Percentiles rank a stretch among this genome's conserved stretches.
Evolutionary conservation across 352 stramenopile genomes (phyloP).

Genomic region (Globisporangium okanoganense): DNA sequence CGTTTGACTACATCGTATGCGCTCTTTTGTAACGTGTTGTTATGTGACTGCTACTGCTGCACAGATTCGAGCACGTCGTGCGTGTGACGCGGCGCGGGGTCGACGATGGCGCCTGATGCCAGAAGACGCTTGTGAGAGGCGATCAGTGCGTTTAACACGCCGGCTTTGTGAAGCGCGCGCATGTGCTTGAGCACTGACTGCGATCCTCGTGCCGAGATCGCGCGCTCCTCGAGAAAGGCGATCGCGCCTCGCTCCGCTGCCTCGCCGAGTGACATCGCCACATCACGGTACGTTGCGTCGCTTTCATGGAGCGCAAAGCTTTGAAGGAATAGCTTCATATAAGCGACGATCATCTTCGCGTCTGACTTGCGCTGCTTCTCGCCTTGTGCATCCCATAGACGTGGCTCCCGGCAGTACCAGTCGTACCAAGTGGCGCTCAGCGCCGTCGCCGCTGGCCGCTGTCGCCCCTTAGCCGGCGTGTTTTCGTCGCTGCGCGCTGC

Average conservation of each 20-base stretch:
- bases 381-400: conserved; percentile 1
- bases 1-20: conserved; percentile 3
- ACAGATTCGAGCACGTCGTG: conserved; percentile 3
- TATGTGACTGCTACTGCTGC: not conserved
- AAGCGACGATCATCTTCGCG: not conserved
- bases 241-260: not conserved
- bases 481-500: not conserved
- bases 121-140: conserved; percentile 4
- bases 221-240: not conserved
- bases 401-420: conserved; percentile 7
- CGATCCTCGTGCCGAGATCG: not conserved
- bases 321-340: conserved; percentile 6
- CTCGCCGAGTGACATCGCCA: not conserved
- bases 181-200: conserved; percentile 9
- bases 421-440: conserved; percentile 4
- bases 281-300: conserved; percentile 2
- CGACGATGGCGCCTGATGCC: not conserved
- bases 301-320: not conserved
- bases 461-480: not conserved
- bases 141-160: not conserved
- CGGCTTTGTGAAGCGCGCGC: not conserved
- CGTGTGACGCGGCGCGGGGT: not conserved
- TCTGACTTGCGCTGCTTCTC: conserved; percentile 7
- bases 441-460: not conserved
- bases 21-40: not conserved